Conservation (phyloP, 2,329 filamentous ascomycete genomes). For the Botryotinia calthae region DNA sequence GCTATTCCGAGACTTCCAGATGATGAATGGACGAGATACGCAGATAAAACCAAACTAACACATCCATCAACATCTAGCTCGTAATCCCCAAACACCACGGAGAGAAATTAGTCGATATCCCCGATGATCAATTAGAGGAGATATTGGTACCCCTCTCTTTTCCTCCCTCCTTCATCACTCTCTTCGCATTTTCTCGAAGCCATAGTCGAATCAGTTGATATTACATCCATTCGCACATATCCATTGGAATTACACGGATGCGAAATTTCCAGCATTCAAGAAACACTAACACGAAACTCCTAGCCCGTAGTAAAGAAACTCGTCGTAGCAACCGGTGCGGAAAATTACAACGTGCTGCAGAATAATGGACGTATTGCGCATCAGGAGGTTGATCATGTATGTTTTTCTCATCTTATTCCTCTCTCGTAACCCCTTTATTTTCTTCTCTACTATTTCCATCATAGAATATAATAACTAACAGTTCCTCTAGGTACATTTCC, state of each 20-base stretch:
- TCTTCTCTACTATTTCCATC: not conserved
- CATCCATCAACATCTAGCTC: constrained; percentile 50
- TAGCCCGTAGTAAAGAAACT: constrained; percentile 84
- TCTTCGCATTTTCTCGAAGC: constrained; percentile 6
- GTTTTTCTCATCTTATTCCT: constrained; percentile 35
- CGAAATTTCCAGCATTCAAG: not conserved
- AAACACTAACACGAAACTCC: not conserved
- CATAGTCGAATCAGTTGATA: not conserved
- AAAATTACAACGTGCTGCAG: constrained; percentile 90
- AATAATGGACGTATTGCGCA: constrained; percentile 93
- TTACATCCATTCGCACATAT: not conserved
- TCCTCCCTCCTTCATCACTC: constrained; percentile 12
- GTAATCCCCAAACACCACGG: constrained; percentile 96
- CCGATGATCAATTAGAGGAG: constrained; percentile 81
- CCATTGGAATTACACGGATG: not conserved
- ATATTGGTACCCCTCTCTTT: constrained; percentile 59
- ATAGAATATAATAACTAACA: not conserved
- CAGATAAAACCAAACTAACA: not conserved
- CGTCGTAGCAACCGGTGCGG: constrained; percentile 69
- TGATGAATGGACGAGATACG: not conserved
- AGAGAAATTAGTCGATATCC: constrained; percentile 86
- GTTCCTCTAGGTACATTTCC: constrained; percentile 73
- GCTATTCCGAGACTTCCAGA: not conserved
- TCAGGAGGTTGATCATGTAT: constrained; percentile 87
- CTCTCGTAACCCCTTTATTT: not conserved